These are phyloP conservation scores for Phytophthora hybrid DNA, from an alignment of 352 stramenopile genomes.

Conservation along the genomic window DNA sequence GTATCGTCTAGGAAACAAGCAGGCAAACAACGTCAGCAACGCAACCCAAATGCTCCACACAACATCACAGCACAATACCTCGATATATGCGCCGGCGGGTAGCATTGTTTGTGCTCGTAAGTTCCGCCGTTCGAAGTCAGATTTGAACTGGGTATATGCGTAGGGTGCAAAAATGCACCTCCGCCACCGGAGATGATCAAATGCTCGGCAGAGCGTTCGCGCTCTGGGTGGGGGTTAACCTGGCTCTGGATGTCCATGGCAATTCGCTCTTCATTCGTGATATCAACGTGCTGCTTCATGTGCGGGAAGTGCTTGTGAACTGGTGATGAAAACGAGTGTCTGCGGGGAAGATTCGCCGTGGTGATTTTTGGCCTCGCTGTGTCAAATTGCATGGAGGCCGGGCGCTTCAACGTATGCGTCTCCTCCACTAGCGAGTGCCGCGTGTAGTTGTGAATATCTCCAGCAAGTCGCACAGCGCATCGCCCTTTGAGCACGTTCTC, in stretches of 20 bases:
- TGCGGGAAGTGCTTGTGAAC: conserved; percentile 82
- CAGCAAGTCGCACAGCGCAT: conserved; percentile 84
- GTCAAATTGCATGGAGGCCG: conserved; percentile 42
- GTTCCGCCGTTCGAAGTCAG: conserved; percentile 69
- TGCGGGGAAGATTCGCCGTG: conserved; percentile 31
- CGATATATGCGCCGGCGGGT: conserved; percentile 82
- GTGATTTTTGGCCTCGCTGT: conserved; percentile 20
- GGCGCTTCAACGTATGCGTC: conserved; percentile 40
- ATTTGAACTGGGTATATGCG: conserved; percentile 74
- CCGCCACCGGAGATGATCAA: conserved; percentile 92
- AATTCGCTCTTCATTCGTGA: conserved; percentile 24
- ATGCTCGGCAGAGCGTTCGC: conserved; percentile 56
- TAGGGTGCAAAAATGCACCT: conserved; percentile 92
- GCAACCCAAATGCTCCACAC: neutral
- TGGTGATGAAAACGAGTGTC: conserved; percentile 43
- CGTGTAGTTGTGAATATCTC: conserved; percentile 96
- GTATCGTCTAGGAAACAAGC: conserved; percentile 63
- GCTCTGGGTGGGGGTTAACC: conserved; percentile 5
- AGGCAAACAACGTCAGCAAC: conserved; percentile 4
- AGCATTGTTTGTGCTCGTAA: conserved; percentile 87
- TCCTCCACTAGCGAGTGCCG: conserved; percentile 80
- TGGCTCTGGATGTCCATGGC: conserved; percentile 14
- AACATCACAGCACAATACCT: conserved; percentile 43
- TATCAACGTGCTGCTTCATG: conserved; percentile 51
- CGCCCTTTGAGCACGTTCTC: conserved; percentile 76